phyloP scores from a whole-genome alignment of 345 rosid genomes.

The Arabidopsis thaliana region TAIR10.1 NC_003071.7:13027001-13027500 shows the following conservation, averaged over 20 bases:
- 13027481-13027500: not conserved
- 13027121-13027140: not conserved
- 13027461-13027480: not conserved
- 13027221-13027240: slow-evolving; percentile 7
- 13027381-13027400: slow-evolving; percentile 18
- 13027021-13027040: slow-evolving; percentile 28
- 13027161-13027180: slow-evolving; percentile 6
- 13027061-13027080: not conserved
- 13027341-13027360: not conserved
- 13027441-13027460: not conserved
- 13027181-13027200: not conserved
- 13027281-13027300: not conserved
- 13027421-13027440: not conserved
- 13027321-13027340: slow-evolving; percentile 1
- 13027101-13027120: not conserved
- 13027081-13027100: not conserved
- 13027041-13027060: not conserved
- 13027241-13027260: not conserved
- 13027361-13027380: not conserved
- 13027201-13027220: not conserved
- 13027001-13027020: slow-evolving; percentile 16
- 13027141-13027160: not conserved
- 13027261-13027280: not conserved
- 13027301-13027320: slow-evolving; percentile 6
- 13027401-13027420: not conserved